Conservation (phyloP, 1,139 yeast species). For the Schizosaccharomyces versatilis region DNA sequence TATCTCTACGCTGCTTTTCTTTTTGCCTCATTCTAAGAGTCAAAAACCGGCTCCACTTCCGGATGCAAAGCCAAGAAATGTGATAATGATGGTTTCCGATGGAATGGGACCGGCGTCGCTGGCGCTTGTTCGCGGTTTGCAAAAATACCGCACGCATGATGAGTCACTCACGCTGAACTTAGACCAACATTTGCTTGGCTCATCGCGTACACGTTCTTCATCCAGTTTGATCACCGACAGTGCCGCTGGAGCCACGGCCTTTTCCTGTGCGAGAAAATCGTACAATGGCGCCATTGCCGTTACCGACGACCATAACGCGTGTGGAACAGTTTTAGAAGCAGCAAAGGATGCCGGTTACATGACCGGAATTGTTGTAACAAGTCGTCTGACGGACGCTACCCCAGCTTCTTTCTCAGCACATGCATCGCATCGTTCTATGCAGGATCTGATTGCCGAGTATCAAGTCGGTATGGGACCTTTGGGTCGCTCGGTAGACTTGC, state of each 20-base stretch:
- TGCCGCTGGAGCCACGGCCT: slow-evolving; percentile 90
- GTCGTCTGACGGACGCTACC: slow-evolving; percentile 66
- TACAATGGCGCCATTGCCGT: slow-evolving; percentile 78
- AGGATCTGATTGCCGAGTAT: slow-evolving; percentile 65
- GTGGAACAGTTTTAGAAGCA: slow-evolving; percentile 70
- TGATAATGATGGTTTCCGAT: slow-evolving; percentile 71
- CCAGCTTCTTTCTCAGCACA: slow-evolving; percentile 78
- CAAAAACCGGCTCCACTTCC: not conserved
- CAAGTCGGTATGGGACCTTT: slow-evolving; percentile 41
- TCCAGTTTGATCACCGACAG: slow-evolving; percentile 62
- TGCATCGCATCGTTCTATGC: slow-evolving; percentile 47
- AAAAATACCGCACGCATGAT: slow-evolving; percentile 34
- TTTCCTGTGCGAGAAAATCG: slow-evolving; percentile 53
- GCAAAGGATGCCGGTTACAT: slow-evolving; percentile 43
- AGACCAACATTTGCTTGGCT: slow-evolving; percentile 50
- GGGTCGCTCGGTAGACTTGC: slow-evolving; percentile 56
- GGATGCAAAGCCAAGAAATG: slow-evolving; percentile 24
- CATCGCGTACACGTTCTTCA: slow-evolving; percentile 55
- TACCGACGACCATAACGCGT: slow-evolving; percentile 34
- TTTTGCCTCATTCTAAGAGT: not conserved
- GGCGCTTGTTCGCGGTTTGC: slow-evolving; percentile 49
- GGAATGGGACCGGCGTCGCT: slow-evolving; percentile 74
- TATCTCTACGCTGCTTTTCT: not conserved
- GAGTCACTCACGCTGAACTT: slow-evolving; percentile 33
- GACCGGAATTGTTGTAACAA: slow-evolving; percentile 74